Evolutionary conservation across 352 stramenopile species (phyloP).

Genomic region (Peronospora farinosa): DNA sequence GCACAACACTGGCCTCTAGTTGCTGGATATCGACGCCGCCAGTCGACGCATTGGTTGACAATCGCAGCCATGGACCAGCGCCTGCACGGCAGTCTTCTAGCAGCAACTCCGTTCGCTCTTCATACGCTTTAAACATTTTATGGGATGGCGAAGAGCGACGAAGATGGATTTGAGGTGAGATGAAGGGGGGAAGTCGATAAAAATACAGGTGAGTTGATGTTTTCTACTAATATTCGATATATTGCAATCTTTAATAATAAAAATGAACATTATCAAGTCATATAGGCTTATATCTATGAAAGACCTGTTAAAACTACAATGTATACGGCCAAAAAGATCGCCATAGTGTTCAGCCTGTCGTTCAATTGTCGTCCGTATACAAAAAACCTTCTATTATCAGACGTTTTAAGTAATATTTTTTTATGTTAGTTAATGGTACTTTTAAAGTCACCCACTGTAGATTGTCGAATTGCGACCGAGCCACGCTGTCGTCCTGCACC

Average conservation of each 20-base stretch:
- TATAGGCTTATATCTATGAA: background rate
- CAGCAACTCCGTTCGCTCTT: slow-evolving; percentile 58
- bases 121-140: slow-evolving; percentile 76
- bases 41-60: slow-evolving; percentile 26
- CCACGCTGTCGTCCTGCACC: background rate
- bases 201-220: background rate
- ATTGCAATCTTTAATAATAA: background rate
- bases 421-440: too few species aligned
- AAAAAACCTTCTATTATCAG: background rate
- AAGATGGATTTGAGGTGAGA: background rate
- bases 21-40: slow-evolving; percentile 26
- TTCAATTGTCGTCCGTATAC: background rate
- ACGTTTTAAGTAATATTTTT: background rate
- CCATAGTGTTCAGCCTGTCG: background rate
- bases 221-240: background rate
- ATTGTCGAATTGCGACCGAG: slow-evolving; percentile 5
- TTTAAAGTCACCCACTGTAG: background rate
- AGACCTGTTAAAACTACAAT: background rate
- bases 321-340: background rate
- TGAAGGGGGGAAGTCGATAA: slow-evolving; percentile 4
- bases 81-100: slow-evolving; percentile 76
- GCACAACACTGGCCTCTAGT: slow-evolving; percentile 8
- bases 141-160: background rate
- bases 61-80: slow-evolving; percentile 51
- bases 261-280: background rate